Conservation (phyloP, 1,139 yeast species). For the Kurtzmaniella quercitrusa region DNA sequence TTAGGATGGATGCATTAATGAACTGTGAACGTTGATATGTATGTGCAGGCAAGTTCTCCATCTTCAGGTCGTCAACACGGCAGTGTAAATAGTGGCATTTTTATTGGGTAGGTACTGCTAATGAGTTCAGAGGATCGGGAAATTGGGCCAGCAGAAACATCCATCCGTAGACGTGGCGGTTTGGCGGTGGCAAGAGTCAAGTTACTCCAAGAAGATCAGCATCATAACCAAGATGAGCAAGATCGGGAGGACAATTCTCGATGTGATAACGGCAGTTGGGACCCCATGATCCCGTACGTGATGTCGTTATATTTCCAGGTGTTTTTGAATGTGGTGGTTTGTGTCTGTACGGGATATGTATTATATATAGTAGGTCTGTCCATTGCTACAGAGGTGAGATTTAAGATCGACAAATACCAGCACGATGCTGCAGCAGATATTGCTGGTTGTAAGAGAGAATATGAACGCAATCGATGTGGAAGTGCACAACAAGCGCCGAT, state of each 20-base stretch:
- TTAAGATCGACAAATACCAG: constrained; percentile 61
- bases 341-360: constrained; percentile 51
- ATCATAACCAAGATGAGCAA: background rate
- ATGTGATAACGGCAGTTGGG: constrained; percentile 11
- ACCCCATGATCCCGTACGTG: constrained; percentile 63
- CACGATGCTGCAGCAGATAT: constrained; percentile 63
- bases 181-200: background rate
- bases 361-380: constrained; percentile 54
- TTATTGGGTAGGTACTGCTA: background rate
- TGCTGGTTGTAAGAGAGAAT: constrained; percentile 66
- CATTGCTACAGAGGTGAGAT: constrained; percentile 66
- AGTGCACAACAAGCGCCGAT: constrained; percentile 57
- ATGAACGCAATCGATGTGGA: constrained; percentile 64
- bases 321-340: constrained; percentile 56
- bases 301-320: constrained; percentile 72
- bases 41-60: background rate
- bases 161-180: background rate
- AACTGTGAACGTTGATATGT: background rate
- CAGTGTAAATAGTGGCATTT: background rate
- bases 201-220: background rate
- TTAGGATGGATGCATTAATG: background rate
- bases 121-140: background rate
- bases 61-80: background rate
- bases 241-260: background rate
- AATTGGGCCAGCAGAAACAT: background rate